phyloP scores from a whole-genome alignment of 2,329 filamentous ascomycete species.

The Fusarium goolgardi region DNA sequence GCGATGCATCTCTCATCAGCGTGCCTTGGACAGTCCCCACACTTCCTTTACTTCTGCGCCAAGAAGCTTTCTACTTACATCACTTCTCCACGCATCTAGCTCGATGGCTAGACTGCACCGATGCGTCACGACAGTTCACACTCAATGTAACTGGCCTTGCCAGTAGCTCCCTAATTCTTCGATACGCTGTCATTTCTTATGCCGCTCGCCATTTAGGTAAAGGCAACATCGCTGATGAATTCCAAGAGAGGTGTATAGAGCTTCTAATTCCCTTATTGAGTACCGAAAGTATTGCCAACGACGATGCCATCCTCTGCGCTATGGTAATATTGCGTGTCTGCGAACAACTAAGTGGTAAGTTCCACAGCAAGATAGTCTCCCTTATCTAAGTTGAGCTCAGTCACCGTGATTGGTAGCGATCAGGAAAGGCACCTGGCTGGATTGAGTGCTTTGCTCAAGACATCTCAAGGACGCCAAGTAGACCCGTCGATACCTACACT shows the following conservation, averaged over 20 bases:
- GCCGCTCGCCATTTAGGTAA: conserved; percentile 13
- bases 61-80: conserved; percentile 25
- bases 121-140: conserved; percentile 34
- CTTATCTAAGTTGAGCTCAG: not conserved
- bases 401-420: conserved; percentile 16
- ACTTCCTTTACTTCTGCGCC: not conserved
- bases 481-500: conserved; percentile 29
- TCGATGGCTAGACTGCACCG: conserved; percentile 37
- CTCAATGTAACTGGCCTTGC: conserved; percentile 24
- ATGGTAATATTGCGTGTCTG: conserved; percentile 19
- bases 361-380: rapidly evolving
- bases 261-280: conserved; percentile 16
- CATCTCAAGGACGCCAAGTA: conserved; percentile 31
- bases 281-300: conserved; percentile 5
- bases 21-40: not conserved
- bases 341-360: conserved; percentile 15
- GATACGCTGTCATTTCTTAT: conserved; percentile 7
- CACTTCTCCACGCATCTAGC: conserved; percentile 29
- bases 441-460: conserved; percentile 31
- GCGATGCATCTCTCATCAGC: no score
- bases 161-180: conserved; percentile 7
- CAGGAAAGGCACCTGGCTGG: conserved; percentile 35
- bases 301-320: conserved; percentile 11
- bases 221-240: not conserved
- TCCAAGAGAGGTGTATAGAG: conserved; percentile 7